Conservation (phyloP, 768 basidiomycete genomes). For the Omphalotus guepiniiformis region DNA sequence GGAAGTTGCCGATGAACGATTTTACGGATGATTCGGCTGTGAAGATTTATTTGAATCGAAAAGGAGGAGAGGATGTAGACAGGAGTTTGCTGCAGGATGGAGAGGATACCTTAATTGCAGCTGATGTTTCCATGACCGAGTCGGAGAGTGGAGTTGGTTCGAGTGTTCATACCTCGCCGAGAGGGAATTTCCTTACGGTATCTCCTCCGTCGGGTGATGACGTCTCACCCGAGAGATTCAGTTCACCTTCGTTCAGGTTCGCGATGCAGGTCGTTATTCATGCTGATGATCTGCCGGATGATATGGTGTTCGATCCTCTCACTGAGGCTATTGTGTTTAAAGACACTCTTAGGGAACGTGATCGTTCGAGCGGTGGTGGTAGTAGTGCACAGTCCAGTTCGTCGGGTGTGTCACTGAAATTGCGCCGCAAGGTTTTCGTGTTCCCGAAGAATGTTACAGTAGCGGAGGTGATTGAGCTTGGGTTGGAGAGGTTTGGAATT, state of each 20-base stretch:
- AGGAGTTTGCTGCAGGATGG: constrained; percentile 37
- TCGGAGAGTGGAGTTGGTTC: constrained; percentile 4
- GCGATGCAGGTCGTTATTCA: constrained; percentile 84
- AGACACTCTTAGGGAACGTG: constrained; percentile 58
- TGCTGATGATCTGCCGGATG: constrained; percentile 88
- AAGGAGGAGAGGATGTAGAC: constrained; percentile 27
- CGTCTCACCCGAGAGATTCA: constrained; percentile 69
- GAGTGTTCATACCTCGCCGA: constrained; percentile 24
- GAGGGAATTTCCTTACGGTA: constrained; percentile 42
- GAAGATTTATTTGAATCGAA: constrained; percentile 90
- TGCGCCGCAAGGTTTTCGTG: constrained; percentile 79
- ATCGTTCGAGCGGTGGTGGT: too few species aligned
- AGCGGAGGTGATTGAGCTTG: constrained; percentile 92
- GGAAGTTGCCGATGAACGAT: constrained; percentile 92
- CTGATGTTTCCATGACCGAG: constrained; percentile 20
- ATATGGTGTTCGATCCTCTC: constrained; percentile 89
- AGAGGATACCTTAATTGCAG: constrained; percentile 38
- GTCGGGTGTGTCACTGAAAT: constrained; percentile 51
- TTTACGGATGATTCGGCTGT: constrained; percentile 96
- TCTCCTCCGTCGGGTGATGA: constrained; percentile 32
- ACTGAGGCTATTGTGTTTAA: constrained; percentile 95
- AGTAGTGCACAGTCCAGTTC: constrained; percentile 38
- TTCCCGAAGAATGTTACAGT: constrained; percentile 95
- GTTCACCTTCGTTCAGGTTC: constrained; percentile 80
- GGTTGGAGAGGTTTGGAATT: constrained; percentile 91